Evolutionary conservation across 1,284 basidiomycete species (phyloP), one percentile per base, ranked within the genome.

Genomic region (Rhodotorula sp.): DNA sequence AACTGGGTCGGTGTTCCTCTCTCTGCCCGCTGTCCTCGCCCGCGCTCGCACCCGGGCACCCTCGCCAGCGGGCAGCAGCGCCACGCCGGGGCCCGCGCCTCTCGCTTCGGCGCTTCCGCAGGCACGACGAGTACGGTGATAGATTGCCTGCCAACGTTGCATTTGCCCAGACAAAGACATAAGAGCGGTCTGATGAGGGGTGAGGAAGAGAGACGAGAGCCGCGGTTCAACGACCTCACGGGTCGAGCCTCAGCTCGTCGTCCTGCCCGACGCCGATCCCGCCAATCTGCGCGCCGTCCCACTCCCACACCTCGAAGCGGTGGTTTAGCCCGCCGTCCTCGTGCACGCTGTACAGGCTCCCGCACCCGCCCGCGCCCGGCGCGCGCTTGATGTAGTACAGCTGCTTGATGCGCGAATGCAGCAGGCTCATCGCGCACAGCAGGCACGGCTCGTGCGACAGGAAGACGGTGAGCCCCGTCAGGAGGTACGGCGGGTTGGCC

Each of bases 391-490:
- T 54, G 54, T 72, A 79, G 50, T 70, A 75, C 48, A 79, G 60
- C 5, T 70, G 50, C 0, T 89, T 90, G 64, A 96, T 92, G 27
- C 95, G 87, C 3, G 91, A 93, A 82, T 97, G 95, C 13, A 95
- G 82, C 25, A 97, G 83, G 3, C 93, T 92, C 95, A 97, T 97
- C 75, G 88, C 87, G 80, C 95, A 97, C 91, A 97, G 93, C 68
- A 97, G 86, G 78, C 95, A 97, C 4, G 95, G 94, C 78, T 97
- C 94, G 81, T 97, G 94, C 4, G 92, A 92, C 62, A 88, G 87
- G 83, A 97, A 97, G 34, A 97, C 83, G 3, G 88, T 88, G 42
- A 89, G 85, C 0, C 88, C 87, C 0, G 92, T 97, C 52, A 97
- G 85, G 46, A 97, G 88, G 81, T 97, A 97, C 79, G 78, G 77